Percentiles rank a stretch among this genome's conserved stretches.
These are phyloP conservation scores for Suhomyces kilbournensis DNA, from an alignment of 805 yeast genomes.

Conservation along the genomic window DNA sequence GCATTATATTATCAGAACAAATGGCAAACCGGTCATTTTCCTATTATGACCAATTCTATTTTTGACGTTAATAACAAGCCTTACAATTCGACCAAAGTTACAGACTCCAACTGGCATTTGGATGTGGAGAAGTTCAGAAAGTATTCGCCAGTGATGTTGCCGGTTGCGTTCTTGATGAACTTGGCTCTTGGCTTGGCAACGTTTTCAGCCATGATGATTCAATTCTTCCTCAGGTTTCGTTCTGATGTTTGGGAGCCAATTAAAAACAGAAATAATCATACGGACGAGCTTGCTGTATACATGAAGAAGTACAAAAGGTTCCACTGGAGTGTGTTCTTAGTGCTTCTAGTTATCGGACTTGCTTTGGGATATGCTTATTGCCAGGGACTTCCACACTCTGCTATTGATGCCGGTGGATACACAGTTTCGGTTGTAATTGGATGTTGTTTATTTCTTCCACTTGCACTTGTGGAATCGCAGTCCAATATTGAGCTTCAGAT, in stretches of 20 bases:
- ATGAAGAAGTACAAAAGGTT: not conserved
- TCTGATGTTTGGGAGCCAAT: not conserved
- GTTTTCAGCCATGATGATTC: not conserved
- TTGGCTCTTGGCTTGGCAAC: not conserved
- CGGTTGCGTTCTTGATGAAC: not conserved
- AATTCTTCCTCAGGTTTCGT: not conserved
- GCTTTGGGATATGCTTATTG: not conserved
- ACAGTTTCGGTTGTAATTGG: not conserved
- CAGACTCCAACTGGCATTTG: not conserved
- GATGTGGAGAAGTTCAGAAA: not conserved
- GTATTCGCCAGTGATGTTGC: not conserved
- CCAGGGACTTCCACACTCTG: not conserved
- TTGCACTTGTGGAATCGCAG: not conserved
- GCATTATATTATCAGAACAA: constrained; percentile 17
- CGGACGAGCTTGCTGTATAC: not conserved
- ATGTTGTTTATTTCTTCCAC: not conserved
- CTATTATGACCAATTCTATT: not conserved
- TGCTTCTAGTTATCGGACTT: not conserved
- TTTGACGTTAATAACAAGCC: not conserved
- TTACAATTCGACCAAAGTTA: not conserved
- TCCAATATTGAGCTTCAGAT: not conserved
- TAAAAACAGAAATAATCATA: not conserved
- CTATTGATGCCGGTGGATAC: not conserved
- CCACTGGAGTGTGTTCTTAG: not conserved
- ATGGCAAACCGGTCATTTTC: constrained; percentile 14